Base-by-base conservation (phyloP, 176 grass and related monocot genomes). In the Hyparrhenia diplandra region DNA sequence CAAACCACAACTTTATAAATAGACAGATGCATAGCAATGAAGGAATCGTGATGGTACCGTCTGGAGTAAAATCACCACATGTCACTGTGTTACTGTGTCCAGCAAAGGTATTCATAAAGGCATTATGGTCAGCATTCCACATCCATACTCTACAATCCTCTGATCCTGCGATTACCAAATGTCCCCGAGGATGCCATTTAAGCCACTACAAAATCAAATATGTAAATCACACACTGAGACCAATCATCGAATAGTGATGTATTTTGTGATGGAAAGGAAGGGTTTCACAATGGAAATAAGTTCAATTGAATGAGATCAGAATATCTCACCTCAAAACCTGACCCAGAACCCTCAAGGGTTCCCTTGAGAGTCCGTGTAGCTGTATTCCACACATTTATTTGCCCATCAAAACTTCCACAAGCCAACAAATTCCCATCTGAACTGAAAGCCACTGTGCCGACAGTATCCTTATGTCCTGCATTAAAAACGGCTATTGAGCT, bases 351-450 rank as follows among this genome's bases (percentile, higher is more conserved):
- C 57, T 98, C 90, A 51, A 98, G 86, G 10, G 88, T 95, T 42
- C 78, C 86, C 67, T 89, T 86, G 60, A 89, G 67, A 76, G 87
- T 82, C 80, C 64, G 79, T 55, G 75, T 75, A 89, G 87, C 59
- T 80, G 82, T 86, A 16, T 88, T 77, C 92, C 96, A 98, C 46
- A 98, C 76, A 82, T 89, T 87, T 64, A 98, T 79, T 39, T 80
- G 27, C 49, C 96, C 96, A 82, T 98, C 96, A 87, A 91, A 86
- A 85, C 92, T 81, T 88, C 90, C 96, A 82, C 40, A 88, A 39
- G 96, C 96, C 24, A 98, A 74, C 83, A 95, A 78, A 82, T 73
- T 84, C 8, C 96, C 96, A 91, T 98, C 96, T 80, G 87, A 91
- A 83, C 92, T 98, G 71, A 98, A 98, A 52, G 87, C 85, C 64